These are phyloP conservation scores for Pontederia crassipes DNA, from an alignment of 176 grass and related monocot genomes.

Conservation along the genomic window DNA sequence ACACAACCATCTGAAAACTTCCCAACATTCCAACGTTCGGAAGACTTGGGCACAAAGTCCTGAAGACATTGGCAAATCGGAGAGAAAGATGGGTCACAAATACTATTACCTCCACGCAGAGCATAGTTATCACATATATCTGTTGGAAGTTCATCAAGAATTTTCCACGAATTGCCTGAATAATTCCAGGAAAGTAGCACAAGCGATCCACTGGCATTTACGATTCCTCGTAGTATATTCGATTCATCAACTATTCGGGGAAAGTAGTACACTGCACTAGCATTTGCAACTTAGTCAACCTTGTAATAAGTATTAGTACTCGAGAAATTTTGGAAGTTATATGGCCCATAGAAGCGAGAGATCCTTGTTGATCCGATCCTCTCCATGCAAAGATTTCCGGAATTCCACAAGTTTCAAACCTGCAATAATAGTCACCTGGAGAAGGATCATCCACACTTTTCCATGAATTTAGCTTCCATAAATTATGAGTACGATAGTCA, in stretches of 20 bases:
- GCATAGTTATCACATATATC: not conserved
- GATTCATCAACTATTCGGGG: too few relatives aligned
- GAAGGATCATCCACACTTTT: constrained; percentile 2
- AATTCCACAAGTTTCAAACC: not conserved
- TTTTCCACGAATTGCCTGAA: not conserved
- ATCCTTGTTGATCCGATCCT: not conserved
- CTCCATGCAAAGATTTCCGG: not conserved
- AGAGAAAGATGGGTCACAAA: not conserved
- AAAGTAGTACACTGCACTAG: not conserved
- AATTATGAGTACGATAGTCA: too few relatives aligned
- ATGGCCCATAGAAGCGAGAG: not conserved
- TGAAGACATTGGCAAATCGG: not conserved
- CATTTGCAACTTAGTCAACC: not conserved
- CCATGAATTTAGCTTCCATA: not conserved
- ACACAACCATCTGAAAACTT: not conserved
- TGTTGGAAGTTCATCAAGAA: not conserved
- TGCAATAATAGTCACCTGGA: not conserved
- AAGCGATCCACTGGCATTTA: not conserved
- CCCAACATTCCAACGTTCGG: not conserved
- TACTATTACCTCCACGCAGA: not conserved
- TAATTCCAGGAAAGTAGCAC: not conserved
- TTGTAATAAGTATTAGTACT: too few relatives aligned
- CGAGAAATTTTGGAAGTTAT: not conserved
- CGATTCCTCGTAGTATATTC: not conserved
- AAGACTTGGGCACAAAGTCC: not conserved